A percentile compares a stretch with the other conserved stretches of the same genome.
These are phyloP conservation scores for Wickerhamomyces silvicola DNA, from an alignment of 805 yeast genomes.

Conservation along the genomic window DNA sequence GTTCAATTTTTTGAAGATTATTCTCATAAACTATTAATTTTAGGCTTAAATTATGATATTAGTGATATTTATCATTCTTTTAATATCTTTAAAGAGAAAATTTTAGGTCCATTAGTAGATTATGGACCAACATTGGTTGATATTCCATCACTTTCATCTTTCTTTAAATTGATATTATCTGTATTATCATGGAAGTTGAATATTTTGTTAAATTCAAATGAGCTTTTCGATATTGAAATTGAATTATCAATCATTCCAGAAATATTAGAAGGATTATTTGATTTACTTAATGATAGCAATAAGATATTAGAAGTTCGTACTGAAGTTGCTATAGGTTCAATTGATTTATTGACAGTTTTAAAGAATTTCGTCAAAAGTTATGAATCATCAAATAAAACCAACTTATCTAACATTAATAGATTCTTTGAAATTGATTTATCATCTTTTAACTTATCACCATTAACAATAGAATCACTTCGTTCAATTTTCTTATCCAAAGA, in stretches of 20 bases:
- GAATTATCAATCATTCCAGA: conserved; percentile 13
- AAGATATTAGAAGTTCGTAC: conserved; percentile 14
- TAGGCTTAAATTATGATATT: conserved; percentile 13
- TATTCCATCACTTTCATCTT: conserved; percentile 1
- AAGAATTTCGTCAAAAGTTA: conserved; percentile 28
- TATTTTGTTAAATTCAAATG: conserved; percentile 9
- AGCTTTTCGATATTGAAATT: conserved; percentile 12
- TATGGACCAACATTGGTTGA: neutral
- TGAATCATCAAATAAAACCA: conserved; percentile 27
- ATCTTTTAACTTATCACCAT: conserved; percentile 22
- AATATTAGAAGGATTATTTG: conserved; percentile 7
- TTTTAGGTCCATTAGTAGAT: conserved; percentile 6
- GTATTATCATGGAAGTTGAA: conserved; percentile 15
- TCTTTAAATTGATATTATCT: conserved; percentile 13
- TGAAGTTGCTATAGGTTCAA: conserved; percentile 15
- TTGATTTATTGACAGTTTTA: conserved; percentile 19
- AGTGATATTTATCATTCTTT: conserved; percentile 6
- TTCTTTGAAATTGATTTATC: conserved; percentile 16
- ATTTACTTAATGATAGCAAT: conserved; percentile 4
- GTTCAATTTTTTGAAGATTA: conserved; percentile 14
- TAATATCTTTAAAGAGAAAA: conserved; percentile 6
- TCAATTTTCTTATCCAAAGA: conserved; percentile 46
- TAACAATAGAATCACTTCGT: conserved; percentile 28
- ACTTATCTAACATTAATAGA: conserved; percentile 14
- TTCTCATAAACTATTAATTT: conserved; percentile 11